Evolutionary conservation across 2,329 filamentous ascomycete genomes (phyloP).

Genomic region (Aspergillus fischeri): DNA sequence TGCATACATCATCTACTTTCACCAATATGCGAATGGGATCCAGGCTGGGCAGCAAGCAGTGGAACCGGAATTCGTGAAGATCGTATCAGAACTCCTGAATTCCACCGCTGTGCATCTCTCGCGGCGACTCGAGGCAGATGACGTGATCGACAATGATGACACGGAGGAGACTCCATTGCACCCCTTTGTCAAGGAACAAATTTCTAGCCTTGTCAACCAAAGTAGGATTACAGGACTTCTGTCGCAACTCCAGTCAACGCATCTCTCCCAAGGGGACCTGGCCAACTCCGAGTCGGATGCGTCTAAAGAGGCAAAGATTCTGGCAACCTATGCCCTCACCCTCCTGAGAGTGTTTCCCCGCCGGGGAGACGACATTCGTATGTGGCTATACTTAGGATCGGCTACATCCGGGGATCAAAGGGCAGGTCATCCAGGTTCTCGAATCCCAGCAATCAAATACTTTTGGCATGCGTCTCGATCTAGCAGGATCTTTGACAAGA

Average conservation of each 20-base stretch:
- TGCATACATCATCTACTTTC: conserved; percentile 57
- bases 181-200: conserved; percentile 60
- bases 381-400: conserved; percentile 84
- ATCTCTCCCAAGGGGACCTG: conserved; percentile 18
- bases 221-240: conserved; percentile 66
- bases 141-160: conserved; percentile 24
- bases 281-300: conserved; percentile 31
- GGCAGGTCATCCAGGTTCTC: conserved; percentile 27
- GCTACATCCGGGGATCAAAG: conserved; percentile 41
- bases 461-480: conserved; percentile 70
- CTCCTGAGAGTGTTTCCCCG: conserved; percentile 79
- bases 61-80: conserved; percentile 53
- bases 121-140: conserved; percentile 43
- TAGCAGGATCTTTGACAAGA: conserved; percentile 55
- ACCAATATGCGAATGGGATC: conserved; percentile 44
- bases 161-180: conserved; percentile 31
- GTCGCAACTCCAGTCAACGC: conserved; percentile 36
- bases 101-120: conserved; percentile 54
- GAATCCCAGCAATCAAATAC: conserved; percentile 68
- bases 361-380: conserved; percentile 81
- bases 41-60: conserved; percentile 37
- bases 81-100: conserved; percentile 54
- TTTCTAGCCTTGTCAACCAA: conserved; percentile 70
- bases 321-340: conserved; percentile 83
- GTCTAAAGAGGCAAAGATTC: conserved; percentile 61